Base-by-base conservation (phyloP, 2,329 filamentous ascomycete genomes). In the Colletotrichum lentis region DNA sequence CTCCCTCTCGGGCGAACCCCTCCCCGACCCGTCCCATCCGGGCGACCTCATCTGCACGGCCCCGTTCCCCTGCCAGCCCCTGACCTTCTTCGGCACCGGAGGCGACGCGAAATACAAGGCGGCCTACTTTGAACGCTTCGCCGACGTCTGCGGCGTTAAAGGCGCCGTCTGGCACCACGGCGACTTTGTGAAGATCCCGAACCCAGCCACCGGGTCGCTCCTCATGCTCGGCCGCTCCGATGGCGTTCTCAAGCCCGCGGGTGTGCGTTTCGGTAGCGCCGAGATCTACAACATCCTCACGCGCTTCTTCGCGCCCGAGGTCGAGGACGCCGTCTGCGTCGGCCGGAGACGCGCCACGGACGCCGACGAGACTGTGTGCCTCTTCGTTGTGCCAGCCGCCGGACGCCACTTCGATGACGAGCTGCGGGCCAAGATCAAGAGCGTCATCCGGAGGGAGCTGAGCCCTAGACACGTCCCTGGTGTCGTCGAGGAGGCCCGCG, bases 231-330 rank as follows among this genome's bases (percentile, higher is more conserved):
- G 96, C 3, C 87, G 95, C 31, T 96, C 91, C 59, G 95, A 99
- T 74, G 96, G 96, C 4, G 92, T 98, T 6, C 81, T 99, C 16
- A 99, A 99, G 77, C 96, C 96, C 0, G 88, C 91, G 0, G 96
- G 96, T 2, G 93, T 99, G 20, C 85, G 95, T 0, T 98, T 99
- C 75, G 95, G 95, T 5, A 94, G 90, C 39, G 94, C 95, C 0
- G 96, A 99, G 82, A 97, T 99, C 22, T 98, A 98, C 80, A 97
- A 97, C 76, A 85, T 97, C n/a, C 81, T 98, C 35, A 87, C 96
- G 1, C 89, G 92, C 72, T 91, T 94, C 79, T 97, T 97, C 73
- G 86, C 89, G 0, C 80, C 85, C 12, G 87, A 95, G 64, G 83
- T 98, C 20, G 90, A 93, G 68, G 95, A 99, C 74, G 92, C 93